These are phyloP conservation scores for Teratosphaeria zuluensis DNA, from an alignment of 2,329 filamentous ascomycete species.

Conservation along the genomic window DNA sequence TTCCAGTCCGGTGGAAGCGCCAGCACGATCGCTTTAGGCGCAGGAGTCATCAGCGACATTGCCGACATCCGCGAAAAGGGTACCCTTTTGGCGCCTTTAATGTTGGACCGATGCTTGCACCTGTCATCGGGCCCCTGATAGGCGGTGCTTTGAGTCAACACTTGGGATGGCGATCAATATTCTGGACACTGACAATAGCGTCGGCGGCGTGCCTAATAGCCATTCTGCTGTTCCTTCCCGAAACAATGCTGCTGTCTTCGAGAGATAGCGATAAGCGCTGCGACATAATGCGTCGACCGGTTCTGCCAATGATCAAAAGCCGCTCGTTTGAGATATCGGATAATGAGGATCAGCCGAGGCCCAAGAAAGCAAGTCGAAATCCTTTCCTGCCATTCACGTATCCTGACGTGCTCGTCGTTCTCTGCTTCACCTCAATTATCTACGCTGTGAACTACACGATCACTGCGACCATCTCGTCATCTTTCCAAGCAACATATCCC, in stretches of 20 bases:
- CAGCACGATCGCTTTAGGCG: conserved; percentile 28
- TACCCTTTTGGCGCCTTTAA: conserved; percentile 20
- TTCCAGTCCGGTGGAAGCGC: conserved; percentile 30
- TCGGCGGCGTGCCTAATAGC: conserved; percentile 22
- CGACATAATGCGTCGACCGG: background rate
- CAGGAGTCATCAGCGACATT: conserved; percentile 26
- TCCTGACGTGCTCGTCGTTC: background rate
- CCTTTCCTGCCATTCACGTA: background rate
- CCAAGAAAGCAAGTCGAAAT: background rate
- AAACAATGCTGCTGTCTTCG: conserved; percentile 23
- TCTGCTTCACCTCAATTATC: background rate
- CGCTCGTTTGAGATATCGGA: background rate
- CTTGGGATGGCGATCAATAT: conserved; percentile 24
- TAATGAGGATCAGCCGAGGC: background rate
- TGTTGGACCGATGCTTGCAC: conserved; percentile 17
- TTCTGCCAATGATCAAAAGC: background rate
- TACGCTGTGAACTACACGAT: background rate
- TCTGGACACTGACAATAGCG: conserved; percentile 37
- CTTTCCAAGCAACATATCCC: background rate
- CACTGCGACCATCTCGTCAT: background rate
- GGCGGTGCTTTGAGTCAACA: conserved; percentile 19
- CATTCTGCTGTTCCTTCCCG: conserved; percentile 22
- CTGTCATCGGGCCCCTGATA: conserved; percentile 18
- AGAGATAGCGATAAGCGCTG: background rate
- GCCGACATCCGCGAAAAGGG: conserved; percentile 24